Evolutionary conservation across 73 alveolate species (phyloP).

Genomic region (Paramecium octaurelia): DNA sequence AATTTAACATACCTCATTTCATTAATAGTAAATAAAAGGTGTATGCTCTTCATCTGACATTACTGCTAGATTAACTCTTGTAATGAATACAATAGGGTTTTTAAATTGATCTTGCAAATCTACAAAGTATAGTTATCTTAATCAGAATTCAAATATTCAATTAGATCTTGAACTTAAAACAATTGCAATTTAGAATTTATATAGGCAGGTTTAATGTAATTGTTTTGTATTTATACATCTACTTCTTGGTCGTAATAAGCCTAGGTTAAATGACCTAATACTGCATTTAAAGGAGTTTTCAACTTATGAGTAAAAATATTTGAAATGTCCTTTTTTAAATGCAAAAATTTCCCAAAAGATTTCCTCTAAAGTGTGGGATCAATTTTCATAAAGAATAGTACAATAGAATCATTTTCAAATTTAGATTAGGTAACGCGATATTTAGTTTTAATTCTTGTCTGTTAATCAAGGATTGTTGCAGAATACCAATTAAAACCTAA

Average conservation of each 20-base stretch:
- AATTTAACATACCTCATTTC: background rate
- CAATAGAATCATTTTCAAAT: background rate
- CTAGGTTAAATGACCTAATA: background rate
- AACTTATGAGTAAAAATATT: conserved; percentile 25
- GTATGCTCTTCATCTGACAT: background rate
- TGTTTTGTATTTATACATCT: background rate
- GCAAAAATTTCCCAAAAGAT: background rate
- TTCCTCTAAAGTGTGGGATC: background rate
- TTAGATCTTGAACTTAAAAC: background rate
- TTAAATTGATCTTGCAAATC: background rate
- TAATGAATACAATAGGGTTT: background rate
- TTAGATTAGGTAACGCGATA: background rate
- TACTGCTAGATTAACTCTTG: background rate
- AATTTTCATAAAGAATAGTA: background rate
- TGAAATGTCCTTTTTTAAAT: background rate
- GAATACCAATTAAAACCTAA: background rate
- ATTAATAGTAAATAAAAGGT: background rate
- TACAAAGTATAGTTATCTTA: background rate
- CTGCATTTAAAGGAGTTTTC: background rate
- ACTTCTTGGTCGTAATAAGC: background rate
- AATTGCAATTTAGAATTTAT: background rate
- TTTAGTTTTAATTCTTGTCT: background rate
- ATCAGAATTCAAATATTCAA: background rate
- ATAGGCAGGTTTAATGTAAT: background rate
- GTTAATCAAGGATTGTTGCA: background rate